A percentile compares a stretch with the other conserved stretches of the same genome.
Evolutionary conservation across 495 filamentous ascomycete genomes (phyloP).

Genomic region (Aspergillus cavernicola): DNA sequence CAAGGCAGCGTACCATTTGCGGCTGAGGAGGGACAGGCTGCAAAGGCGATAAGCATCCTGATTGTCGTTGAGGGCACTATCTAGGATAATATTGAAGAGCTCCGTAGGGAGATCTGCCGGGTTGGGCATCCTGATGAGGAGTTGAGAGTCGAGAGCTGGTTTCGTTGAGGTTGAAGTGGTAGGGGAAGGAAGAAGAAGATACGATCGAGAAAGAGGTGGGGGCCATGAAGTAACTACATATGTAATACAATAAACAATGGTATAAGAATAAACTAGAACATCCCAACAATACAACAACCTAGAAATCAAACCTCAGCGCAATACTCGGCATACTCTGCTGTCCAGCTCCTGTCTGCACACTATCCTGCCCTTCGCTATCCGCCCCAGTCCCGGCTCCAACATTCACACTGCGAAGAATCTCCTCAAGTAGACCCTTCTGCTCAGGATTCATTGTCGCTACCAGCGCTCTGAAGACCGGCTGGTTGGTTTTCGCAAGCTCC

Average conservation of each 20-base stretch:
- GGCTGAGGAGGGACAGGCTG: background rate
- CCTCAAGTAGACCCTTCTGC: conserved; percentile 76
- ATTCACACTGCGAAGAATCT: conserved; percentile 64
- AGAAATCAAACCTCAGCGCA: conserved; percentile 92
- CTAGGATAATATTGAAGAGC: background rate
- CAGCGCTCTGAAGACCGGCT: conserved; percentile 66
- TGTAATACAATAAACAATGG: conserved; percentile 6
- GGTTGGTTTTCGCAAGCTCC: conserved; percentile 75
- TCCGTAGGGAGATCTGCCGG: background rate
- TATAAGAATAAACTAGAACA: background rate
- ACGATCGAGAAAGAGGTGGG: too few relatives aligned
- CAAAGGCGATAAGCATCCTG: too few relatives aligned
- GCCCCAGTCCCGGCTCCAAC: conserved; percentile 24
- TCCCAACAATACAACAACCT: background rate
- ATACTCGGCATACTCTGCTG: conserved; percentile 73
- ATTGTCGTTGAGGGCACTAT: background rate
- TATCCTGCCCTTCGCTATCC: conserved; percentile 28
- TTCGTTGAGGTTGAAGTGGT: too few relatives aligned
- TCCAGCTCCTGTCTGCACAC: conserved; percentile 32
- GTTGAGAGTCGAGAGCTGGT: too few relatives aligned
- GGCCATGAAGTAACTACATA: too few relatives aligned
- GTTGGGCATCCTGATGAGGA: background rate
- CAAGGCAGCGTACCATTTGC: background rate
- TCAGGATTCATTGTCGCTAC: conserved; percentile 67
- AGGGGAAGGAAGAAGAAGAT: too few relatives aligned